Evolutionary conservation across 495 filamentous ascomycete species (phyloP), one percentile per base, ranked within the genome.

Genomic region (Apiosordaria backusii): DNA sequence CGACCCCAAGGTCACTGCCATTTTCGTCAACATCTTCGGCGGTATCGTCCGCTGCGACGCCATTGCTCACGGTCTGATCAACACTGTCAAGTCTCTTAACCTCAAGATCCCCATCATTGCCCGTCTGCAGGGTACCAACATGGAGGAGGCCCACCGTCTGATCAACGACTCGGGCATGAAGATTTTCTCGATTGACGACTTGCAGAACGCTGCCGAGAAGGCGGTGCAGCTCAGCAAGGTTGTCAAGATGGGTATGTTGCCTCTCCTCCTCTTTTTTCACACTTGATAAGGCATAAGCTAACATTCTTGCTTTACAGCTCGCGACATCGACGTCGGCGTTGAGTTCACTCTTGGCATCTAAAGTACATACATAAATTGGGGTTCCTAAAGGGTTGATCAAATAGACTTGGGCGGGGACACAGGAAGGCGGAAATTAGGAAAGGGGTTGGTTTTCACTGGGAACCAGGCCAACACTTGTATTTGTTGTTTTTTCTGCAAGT

Each of bases 11-110:
- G 95, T 99, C 62, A 96, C 94, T 19, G 93, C 96, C 69, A 93
- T 99, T 82, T 99, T 99, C 71, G 95, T 99, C 79, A 99, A 99
- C 84, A 99, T 99, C 78, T 99, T 99, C 76, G 95, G 95, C 74
- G 95, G 95, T 84, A 99, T 99, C 70, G 95, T 99, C 66, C 87
- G 95, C 70, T 99, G 95, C 75, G 95, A 99, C 79, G 94, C 92
- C 75, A 99, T 99, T 78, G 95, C 95, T 58, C 91, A 95, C 80
- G 95, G 95, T 68, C 83, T 99, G 74, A 96, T 99, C 82, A 87
- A 88, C 75, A 96, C 96, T 60, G 96, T 96, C 66, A 84, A 95
- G 81, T 88, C 87, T 71, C 95, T 99, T 87, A 91, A 93, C 80
- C 86, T 99, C 73, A 88, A 94, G 77, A 96, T 94, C 69, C 95